Evolutionary conservation across 2,329 filamentous ascomycete species (phyloP).

Genomic region (Phyllosticta citrichinensis): DNA sequence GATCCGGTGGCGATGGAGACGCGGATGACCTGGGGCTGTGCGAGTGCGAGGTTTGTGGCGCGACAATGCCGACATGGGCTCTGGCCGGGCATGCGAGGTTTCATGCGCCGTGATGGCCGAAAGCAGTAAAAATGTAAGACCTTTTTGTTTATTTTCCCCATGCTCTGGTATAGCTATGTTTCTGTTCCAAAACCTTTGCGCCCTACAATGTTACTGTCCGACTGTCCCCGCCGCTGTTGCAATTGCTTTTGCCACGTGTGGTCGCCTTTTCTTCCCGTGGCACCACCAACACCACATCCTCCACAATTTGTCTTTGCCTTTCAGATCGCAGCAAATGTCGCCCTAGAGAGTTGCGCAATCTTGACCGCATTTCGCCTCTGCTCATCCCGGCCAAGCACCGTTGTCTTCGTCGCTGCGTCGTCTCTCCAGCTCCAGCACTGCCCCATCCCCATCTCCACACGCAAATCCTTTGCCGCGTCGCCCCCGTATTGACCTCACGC

Average conservation of each 20-base stretch:
- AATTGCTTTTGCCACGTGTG: background rate
- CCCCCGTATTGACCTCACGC: background rate
- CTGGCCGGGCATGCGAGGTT: slow-evolving; percentile 47
- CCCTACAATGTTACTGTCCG: background rate
- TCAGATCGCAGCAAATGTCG: background rate
- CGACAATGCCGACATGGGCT: slow-evolving; percentile 48
- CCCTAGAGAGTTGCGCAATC: background rate
- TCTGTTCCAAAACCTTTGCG: background rate
- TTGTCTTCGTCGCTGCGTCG: background rate
- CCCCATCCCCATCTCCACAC: background rate
- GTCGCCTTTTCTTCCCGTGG: background rate
- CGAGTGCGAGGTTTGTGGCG: slow-evolving; percentile 43
- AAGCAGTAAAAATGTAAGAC: background rate
- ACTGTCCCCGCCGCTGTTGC: background rate
- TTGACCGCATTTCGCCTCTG: background rate
- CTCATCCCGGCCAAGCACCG: background rate
- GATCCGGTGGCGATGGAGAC: slow-evolving; percentile 17
- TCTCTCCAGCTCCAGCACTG: background rate
- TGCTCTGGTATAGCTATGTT: background rate
- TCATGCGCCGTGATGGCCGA: slow-evolving; percentile 29
- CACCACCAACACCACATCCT: background rate
- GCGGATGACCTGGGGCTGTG: slow-evolving; percentile 30
- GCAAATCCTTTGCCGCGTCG: background rate
- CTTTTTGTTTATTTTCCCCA: background rate
- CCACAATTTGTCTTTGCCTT: background rate